Base-by-base conservation (phyloP, 148 eudicot species). In the Heliamphora exappendiculata region DNA sequence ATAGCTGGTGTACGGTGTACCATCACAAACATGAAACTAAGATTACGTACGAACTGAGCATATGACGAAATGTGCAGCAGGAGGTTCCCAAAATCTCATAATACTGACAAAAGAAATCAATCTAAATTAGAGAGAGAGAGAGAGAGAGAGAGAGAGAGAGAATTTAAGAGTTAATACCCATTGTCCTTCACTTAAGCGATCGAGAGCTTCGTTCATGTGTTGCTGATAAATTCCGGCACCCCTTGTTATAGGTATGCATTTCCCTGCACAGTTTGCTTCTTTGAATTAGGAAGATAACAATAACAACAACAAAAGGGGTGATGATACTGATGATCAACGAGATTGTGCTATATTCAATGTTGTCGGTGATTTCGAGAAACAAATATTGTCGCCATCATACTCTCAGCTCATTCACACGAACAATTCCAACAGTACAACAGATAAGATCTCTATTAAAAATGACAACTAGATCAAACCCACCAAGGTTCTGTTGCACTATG, bases 151-250 rank as follows among this genome's bases (percentile, higher is more conserved):
- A 29, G 50, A 68, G 79, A 17, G 8, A 12, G 17, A 54, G 17
- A 33, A 42, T 11, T 42, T 16, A 58, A 72, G 76, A 47, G n/a
- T n/a, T n/a, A 76, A 67, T 89, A 94, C 98, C 98, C 99, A 95
- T 75, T 81, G 94, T 79, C 99, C 99, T 74, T 85, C 85, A 74
- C 70, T 83, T 72, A 95, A 80, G 65, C 91, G 94, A 72, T 87
- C 99, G 79, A 95, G 88, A 78, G 99, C 99, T 86, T 95, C 99
- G 57, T 87, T 86, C 99, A 95, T 95, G 86, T 92, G 90, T 54
- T 91, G 90, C 80, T 95, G 97, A 84, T 92, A 92, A 39, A 95
- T 88, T 70, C 99, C 99, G 76, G 89, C 99, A 31, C 96, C 97
- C 75, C 99, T 91, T 9, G 87, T 92, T 77, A 95, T 87, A 41